Percentiles rank a stretch among this genome's conserved stretches.
Evolutionary conservation across 805 yeast species (phyloP).

Genomic region (Wickerhamiella kurtzmanii): DNA sequence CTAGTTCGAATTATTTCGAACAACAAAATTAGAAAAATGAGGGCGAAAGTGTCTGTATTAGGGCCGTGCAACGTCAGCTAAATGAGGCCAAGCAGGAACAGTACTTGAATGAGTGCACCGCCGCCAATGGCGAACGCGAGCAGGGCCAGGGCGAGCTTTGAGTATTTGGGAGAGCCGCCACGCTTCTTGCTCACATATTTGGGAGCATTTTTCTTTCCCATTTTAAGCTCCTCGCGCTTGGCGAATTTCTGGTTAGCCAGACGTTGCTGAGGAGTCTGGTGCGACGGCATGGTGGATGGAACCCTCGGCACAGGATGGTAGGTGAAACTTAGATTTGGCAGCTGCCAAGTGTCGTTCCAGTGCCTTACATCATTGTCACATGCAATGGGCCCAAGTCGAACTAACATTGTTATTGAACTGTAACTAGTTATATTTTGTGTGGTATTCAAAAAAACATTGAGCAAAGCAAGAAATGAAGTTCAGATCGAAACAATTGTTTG

Average conservation of each 20-base stretch:
- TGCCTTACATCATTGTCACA: not conserved
- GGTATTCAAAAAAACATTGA: too few relatives aligned
- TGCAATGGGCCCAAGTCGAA: not conserved
- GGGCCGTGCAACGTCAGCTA: not conserved
- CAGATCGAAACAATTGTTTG: too few relatives aligned
- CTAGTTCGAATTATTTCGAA: too few relatives aligned
- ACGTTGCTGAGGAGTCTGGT: conserved; percentile 79
- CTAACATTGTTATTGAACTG: too few relatives aligned
- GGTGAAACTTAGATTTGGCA: too few relatives aligned
- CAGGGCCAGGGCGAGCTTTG: conserved; percentile 23
- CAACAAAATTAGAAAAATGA: too few relatives aligned
- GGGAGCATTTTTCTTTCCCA: conserved; percentile 44
- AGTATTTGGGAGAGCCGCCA: conserved; percentile 1
- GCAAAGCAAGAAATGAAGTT: too few relatives aligned
- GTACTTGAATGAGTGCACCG: conserved; percentile 63
- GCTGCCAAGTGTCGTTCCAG: not conserved
- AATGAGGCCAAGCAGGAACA: conserved; percentile 19
- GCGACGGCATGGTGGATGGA: conserved; percentile 1
- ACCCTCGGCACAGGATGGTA: not conserved
- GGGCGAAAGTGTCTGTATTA: too few relatives aligned
- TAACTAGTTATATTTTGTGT: too few relatives aligned
- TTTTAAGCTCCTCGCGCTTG: conserved; percentile 54
- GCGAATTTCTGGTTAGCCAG: conserved; percentile 76
- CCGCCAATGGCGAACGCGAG: conserved; percentile 62
- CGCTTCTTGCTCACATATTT: not conserved